Base-by-base conservation (phyloP, 768 basidiomycete genomes). In the Gloeophyllum trabeum region DNA sequence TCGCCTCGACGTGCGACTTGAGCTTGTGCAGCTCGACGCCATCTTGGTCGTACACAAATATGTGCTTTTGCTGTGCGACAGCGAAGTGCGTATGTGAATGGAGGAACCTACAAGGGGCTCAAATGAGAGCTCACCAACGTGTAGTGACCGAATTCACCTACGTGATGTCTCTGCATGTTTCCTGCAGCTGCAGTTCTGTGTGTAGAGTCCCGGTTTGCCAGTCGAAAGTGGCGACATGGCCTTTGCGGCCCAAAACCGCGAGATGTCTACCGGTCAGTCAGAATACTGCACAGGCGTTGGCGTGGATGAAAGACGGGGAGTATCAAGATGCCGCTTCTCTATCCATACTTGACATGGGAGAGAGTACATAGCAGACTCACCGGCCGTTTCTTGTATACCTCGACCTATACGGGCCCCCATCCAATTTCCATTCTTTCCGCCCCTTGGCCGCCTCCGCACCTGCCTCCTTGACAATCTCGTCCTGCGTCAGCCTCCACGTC, bases 51-150 rank as follows among this genome's bases (percentile, higher is more conserved):
- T 99, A 98, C 35, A 99, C 90, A 61, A 87, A 99, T 14, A 85
- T 87, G 56, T 94, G 88, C 69, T 91, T 86, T 61, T 89, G 87
- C 62, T 99, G 94, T 0, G 94, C 94, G 6, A 96, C 92, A 2
- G 94, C 94, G 54, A 84, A 91, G 60, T 82, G 87, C 0, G 86
- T 82, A 40, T 96, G 88, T 48, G 94, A 88, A 54, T 97, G 93
- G 5, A 99, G 63, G 54, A 91, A 97, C 14, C 86, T 92, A 44
- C 4, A 23, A 42, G 24, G 24, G 14, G 16, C 21, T 43, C 24
- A 10, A 32, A 43, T 24, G 34, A 39, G 42, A 41, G 40, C 28
- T 19, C 21, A 13, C 10, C 1, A 18, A 21, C 25, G 13, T 19
- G 6, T 6, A 32, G 22, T 20, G 5, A n/a, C n/a, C n/a, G 23